phyloP scores from a whole-genome alignment of 140 eudicot species.

The Ambrosia hybrid region DNA sequence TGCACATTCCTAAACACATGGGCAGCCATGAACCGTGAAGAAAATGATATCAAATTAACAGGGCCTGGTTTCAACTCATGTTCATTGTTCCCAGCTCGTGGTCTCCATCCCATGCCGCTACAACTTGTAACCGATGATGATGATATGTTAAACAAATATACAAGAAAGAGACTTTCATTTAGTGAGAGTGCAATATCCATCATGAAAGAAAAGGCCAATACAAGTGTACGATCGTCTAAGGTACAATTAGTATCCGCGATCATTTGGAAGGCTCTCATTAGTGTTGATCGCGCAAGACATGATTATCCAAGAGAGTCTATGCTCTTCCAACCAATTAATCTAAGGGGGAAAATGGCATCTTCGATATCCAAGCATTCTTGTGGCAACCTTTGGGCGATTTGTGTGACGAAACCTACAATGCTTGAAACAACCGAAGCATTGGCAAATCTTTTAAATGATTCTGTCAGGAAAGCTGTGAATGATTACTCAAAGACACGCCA shows the following conservation, averaged over 20 bases:
- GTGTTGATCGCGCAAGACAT: not conserved
- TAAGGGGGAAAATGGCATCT: not conserved
- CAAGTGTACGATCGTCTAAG: not conserved
- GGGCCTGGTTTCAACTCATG: not conserved
- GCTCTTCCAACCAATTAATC: not conserved
- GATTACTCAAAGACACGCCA: not conserved
- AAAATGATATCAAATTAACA: not conserved
- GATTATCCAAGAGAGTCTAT: not conserved
- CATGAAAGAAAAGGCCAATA: not conserved
- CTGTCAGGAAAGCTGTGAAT: not conserved
- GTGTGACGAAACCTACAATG: not conserved
- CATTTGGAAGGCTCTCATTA: constrained; percentile 1
- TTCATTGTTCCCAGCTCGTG: not conserved
- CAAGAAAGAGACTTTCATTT: not conserved
- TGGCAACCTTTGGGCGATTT: not conserved
- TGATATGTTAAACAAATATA: not conserved
- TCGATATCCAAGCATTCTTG: not conserved
- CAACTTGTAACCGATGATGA: not conserved
- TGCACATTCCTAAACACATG: not conserved
- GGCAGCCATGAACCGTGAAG: not conserved
- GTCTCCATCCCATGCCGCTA: not conserved
- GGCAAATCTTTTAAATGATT: not conserved
- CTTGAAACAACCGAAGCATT: not conserved
- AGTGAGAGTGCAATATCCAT: not conserved
- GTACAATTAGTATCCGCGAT: not conserved